A percentile compares a stretch with the other conserved stretches of the same genome.
Conservation (phyloP, 306 rosid genomes). For the Vachellia collinsii region DNA sequence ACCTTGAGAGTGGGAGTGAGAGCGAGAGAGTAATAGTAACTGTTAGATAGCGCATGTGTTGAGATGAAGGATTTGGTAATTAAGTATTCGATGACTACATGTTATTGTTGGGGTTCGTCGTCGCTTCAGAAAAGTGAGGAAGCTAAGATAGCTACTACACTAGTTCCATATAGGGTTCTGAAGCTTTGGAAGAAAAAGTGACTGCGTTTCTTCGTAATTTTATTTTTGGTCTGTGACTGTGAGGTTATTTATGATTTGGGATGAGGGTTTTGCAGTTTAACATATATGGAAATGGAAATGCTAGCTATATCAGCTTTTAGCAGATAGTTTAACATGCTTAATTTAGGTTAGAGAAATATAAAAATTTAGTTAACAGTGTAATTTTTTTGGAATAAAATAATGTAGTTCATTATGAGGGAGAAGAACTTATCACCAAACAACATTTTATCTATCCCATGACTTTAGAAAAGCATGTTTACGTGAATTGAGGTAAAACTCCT, state of each 20-base stretch:
- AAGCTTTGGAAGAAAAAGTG: slow-evolving; percentile 4
- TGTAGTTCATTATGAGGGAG: too few species aligned
- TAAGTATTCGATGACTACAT: slow-evolving; percentile 33
- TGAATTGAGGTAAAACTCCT: too few species aligned
- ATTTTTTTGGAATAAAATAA: too few species aligned
- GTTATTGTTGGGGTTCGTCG: not conserved
- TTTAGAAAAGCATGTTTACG: too few species aligned
- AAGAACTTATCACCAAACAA: too few species aligned
- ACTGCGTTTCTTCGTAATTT: not conserved
- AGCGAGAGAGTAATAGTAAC: not conserved
- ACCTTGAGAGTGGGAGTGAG: not conserved
- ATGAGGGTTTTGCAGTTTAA: slow-evolving; percentile 13
- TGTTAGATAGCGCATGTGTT: not conserved
- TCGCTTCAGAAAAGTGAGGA: slow-evolving; percentile 3
- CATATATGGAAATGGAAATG: not conserved
- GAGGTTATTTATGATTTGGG: not conserved
- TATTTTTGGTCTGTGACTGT: not conserved
- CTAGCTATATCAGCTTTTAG: not conserved
- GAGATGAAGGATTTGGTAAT: not conserved
- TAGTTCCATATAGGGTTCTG: slow-evolving; percentile 1
- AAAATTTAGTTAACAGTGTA: too few species aligned
- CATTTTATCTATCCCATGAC: too few species aligned
- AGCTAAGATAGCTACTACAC: not conserved
- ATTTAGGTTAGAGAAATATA: too few species aligned
- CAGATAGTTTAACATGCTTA: not conserved